Percentiles rank a stretch among this genome's conserved stretches.
phyloP scores from a whole-genome alignment of 768 basidiomycete genomes.

The Chalciporus piperatus region DNA sequence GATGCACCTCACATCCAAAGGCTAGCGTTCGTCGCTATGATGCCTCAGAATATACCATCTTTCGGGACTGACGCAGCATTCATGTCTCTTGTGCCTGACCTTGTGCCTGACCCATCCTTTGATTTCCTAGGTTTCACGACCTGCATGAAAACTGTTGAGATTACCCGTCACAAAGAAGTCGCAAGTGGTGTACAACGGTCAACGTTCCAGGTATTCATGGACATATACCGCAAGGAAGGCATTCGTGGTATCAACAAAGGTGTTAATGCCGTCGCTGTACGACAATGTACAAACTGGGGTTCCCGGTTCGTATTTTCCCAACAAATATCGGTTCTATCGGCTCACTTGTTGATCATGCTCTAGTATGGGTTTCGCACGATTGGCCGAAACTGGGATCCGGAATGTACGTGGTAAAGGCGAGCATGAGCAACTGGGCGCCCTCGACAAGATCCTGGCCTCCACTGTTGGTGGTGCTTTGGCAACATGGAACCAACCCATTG shows the following conservation, averaged over 20 bases:
- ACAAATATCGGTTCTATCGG: background rate
- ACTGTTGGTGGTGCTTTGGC: constrained; percentile 92
- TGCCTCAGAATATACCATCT: constrained; percentile 12
- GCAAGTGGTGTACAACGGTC: constrained; percentile 82
- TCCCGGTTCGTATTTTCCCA: constrained; percentile 57
- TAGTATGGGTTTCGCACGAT: constrained; percentile 95
- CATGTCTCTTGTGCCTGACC: background rate
- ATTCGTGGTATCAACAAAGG: constrained; percentile 98
- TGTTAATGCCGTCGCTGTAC: constrained; percentile 91
- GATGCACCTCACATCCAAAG: constrained; percentile 15
- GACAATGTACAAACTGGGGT: constrained; percentile 93
- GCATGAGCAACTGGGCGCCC: constrained; percentile 64
- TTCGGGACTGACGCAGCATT: constrained; percentile 6
- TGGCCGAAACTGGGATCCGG: constrained; percentile 81
- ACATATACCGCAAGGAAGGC: constrained; percentile 93
- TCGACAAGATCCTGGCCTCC: constrained; percentile 88
- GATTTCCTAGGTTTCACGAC: constrained; percentile 82
- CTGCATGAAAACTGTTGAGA: constrained; percentile 99
- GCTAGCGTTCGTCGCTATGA: constrained; percentile 19
- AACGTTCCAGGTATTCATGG: constrained; percentile 91
- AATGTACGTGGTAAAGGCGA: constrained; percentile 77
- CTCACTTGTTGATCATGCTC: constrained; percentile 5
- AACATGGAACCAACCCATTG: constrained; percentile 99
- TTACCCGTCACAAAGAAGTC: constrained; percentile 92
- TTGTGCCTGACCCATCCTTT: constrained; percentile 9